Conservation (phyloP, 441 rosid genomes). For the Croton laevigatus region DNA sequence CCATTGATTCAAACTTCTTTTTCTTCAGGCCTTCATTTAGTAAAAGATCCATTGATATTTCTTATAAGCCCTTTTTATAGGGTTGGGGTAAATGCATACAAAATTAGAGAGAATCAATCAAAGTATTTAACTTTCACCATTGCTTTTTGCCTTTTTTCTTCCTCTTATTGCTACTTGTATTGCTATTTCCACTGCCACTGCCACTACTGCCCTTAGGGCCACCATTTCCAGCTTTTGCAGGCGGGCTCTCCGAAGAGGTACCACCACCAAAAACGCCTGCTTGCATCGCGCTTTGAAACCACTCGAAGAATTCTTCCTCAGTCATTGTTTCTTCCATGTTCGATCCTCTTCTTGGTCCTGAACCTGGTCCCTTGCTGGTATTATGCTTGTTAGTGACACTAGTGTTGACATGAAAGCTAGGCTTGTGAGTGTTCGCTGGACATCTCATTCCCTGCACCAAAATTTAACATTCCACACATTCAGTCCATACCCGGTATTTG, state of each 20-base stretch:
- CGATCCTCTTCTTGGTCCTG: conserved; percentile 61
- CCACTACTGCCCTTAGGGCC: conserved; percentile 36
- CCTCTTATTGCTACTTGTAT: conserved; percentile 49
- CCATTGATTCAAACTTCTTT: background rate
- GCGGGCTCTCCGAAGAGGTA: conserved; percentile 43
- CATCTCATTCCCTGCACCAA: conserved; percentile 91
- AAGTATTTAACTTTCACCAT: conserved; percentile 26
- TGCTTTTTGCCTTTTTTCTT: conserved; percentile 87
- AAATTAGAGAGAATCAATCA: conserved; percentile 1
- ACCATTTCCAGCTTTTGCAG: conserved; percentile 38
- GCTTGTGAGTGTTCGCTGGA: conserved; percentile 89
- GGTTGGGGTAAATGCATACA: conserved; percentile 16
- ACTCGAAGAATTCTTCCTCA: conserved; percentile 76
- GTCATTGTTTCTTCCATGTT: conserved; percentile 83
- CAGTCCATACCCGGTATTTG: background rate
- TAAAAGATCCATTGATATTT: too few species aligned
- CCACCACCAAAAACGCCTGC: conserved; percentile 59
- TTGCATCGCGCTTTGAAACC: conserved; percentile 87
- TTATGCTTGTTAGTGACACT: conserved; percentile 53
- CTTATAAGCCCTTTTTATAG: background rate
- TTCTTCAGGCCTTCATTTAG: conserved; percentile 10
- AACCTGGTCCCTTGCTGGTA: conserved; percentile 49
- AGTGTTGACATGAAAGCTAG: conserved; percentile 92
- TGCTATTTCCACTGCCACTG: conserved; percentile 23
- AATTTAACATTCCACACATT: conserved; percentile 22